Conservation (phyloP, 345 rosid species). For the Heritiera littoralis region DNA sequence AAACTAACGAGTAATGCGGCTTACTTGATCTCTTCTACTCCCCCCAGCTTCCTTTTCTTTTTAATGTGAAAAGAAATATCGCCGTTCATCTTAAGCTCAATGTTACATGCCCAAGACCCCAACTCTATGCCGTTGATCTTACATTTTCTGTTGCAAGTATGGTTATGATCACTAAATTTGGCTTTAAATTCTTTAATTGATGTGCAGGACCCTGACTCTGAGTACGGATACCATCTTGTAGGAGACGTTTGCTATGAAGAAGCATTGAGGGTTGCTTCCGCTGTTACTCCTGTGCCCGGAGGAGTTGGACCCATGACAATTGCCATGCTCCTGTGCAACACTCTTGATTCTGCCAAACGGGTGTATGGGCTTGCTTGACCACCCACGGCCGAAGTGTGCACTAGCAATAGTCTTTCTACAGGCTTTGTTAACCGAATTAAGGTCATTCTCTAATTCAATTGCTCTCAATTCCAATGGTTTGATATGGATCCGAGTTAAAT, state of each 20-base stretch:
- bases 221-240: conserved; percentile 65
- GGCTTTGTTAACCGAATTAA: too few relatives aligned
- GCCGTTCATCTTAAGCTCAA: not conserved
- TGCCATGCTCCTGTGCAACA: conserved; percentile 83
- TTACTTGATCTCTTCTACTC: not conserved
- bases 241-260: conserved; percentile 91
- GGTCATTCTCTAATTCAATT: too few relatives aligned
- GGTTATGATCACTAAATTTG: not conserved
- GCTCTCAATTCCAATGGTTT: too few relatives aligned
- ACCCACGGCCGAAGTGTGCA: too few relatives aligned
- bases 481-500: too few relatives aligned
- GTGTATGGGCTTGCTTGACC: too few relatives aligned
- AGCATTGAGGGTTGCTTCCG: conserved; percentile 72
- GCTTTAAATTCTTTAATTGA: conserved; percentile 6
- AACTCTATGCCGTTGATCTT: not conserved
- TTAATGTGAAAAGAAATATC: not conserved
- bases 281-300: conserved; percentile 90
- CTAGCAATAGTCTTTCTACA: too few relatives aligned
- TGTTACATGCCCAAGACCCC: not conserved
- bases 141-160: not conserved
- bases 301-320: conserved; percentile 94
- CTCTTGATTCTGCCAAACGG: conserved; percentile 40
- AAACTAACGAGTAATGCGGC: not conserved
- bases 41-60: not conserved
- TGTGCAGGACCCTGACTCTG: conserved; percentile 69